Evolutionary conservation across 495 filamentous ascomycete species (phyloP), one percentile per base, ranked within the genome.

Genomic region (Filosporella fistucella): DNA sequence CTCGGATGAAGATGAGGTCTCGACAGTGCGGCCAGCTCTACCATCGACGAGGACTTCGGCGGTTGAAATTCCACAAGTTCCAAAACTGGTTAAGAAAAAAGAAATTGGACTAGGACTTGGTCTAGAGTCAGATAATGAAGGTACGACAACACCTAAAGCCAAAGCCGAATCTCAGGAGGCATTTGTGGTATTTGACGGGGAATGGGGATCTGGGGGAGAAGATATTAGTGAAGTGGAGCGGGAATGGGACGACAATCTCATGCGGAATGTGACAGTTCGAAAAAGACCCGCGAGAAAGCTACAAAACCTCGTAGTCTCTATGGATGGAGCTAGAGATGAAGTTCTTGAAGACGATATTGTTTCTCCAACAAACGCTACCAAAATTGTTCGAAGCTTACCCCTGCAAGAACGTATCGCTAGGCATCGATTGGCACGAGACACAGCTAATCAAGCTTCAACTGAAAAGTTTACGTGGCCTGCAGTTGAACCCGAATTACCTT

Each of bases 251-350:
- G 56, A 63, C 45, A 74, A 74, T 60, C 63, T 73, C 14, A 69
- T 69, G 58, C 74, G 73, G 68, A 80, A 79, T 72, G 75, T 79
- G 23, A 72, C 57, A 12, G 67, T 82, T 24, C 69, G 70, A 47
- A 80, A 72, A 54, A 73, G 69, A 42, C 56, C 55, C 23, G 57
- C 40, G 26, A 49, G 45, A 25, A 49, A 54, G 20, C 53, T 53
- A 17, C 46, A 51, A 34, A 39, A 13, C 18, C 18, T 35, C 5
- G n/a, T 17, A 14, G 5, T 47, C 16, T 48, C 40, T 32, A 55
- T 66, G 61, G 49, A 64, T 61, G 34, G 51, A 44, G 42, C 57
- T 45, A 55, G 61, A 24, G 57, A 56, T 35, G 68, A 72, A 55
- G 66, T 76, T 32, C 34, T 76, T 34, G 69, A 77, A 45, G 68